Conservation (phyloP, 371 early-diverging fungal genomes). For the Conidiobolus incongruus region DNA sequence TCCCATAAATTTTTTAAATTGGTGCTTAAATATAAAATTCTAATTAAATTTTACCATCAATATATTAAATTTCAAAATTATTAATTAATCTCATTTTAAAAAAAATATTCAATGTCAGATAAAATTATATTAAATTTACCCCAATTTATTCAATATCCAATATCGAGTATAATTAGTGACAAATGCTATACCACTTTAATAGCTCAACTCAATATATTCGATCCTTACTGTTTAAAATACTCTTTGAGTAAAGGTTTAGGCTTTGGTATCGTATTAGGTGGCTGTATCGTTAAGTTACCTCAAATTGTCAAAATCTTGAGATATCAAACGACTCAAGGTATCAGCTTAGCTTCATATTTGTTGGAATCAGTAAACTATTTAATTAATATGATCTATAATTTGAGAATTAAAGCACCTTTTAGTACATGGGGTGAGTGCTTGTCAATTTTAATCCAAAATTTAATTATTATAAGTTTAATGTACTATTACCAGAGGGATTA, state of each 20-base stretch:
- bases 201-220: no score
- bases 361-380: slow-evolving; percentile 62
- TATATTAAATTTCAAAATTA: no score
- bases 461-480: slow-evolving; percentile 50
- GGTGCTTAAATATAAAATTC: no score
- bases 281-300: slow-evolving; percentile 81
- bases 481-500: slow-evolving; percentile 21
- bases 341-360: slow-evolving; percentile 51
- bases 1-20: no score
- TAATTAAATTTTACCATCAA: no score
- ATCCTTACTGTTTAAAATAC: slow-evolving; percentile 74
- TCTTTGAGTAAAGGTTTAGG: slow-evolving; percentile 78
- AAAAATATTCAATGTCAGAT: no score
- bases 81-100: no score
- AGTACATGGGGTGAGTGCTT: slow-evolving; percentile 78
- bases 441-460: slow-evolving; percentile 57
- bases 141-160: no score
- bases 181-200: no score
- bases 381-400: slow-evolving; percentile 66
- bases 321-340: slow-evolving; percentile 45
- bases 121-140: no score
- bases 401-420: slow-evolving; percentile 57
- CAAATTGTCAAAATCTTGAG: slow-evolving; percentile 75
- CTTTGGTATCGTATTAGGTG: slow-evolving; percentile 73
- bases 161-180: no score